These are phyloP conservation scores for Dactylellina cionopaga DNA, from an alignment of 2,329 filamentous ascomycete species.

Conservation along the genomic window DNA sequence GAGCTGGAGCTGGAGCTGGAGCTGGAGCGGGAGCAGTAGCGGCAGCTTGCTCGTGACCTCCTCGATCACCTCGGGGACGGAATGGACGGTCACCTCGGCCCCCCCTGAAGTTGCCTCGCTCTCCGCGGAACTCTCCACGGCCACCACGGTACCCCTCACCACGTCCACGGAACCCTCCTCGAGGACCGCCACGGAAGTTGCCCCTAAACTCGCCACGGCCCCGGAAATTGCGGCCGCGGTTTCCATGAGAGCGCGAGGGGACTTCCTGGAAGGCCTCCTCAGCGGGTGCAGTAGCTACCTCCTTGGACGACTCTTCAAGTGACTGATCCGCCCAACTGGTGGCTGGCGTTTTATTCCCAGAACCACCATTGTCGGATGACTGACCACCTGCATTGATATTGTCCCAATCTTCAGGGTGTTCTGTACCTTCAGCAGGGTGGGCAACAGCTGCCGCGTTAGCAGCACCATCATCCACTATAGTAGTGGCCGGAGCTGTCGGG, in stretches of 20 bases:
- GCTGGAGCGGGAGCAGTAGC: constrained; percentile 22
- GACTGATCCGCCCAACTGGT: constrained; percentile 52
- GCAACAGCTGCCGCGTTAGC: constrained; percentile 37
- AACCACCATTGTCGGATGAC: constrained; percentile 52
- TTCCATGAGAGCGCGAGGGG: constrained; percentile 55
- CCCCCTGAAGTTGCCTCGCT: constrained; percentile 35
- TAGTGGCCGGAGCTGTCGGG: constrained; percentile 15
- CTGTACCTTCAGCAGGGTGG: constrained; percentile 11
- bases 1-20: constrained; percentile 15
- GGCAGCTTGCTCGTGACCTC: constrained; percentile 35
- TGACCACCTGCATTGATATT: constrained; percentile 45
- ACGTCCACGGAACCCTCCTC: constrained; percentile 57
- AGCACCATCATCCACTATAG: constrained; percentile 44
- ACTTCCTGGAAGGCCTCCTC: constrained; percentile 49
- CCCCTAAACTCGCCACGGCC: constrained; percentile 61
- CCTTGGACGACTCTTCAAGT: constrained; percentile 47
- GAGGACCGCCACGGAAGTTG: constrained; percentile 57
- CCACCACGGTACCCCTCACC: constrained; percentile 64
- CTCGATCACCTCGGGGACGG: constrained; percentile 56
- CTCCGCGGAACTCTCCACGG: constrained; percentile 57
- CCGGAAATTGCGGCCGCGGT: constrained; percentile 60
- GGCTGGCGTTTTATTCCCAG: constrained; percentile 23
- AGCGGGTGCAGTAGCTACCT: constrained; percentile 14
- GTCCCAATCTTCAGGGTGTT: constrained; percentile 48
- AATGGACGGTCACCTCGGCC: constrained; percentile 60